A percentile compares a stretch with the other conserved stretches of the same genome.
phyloP scores from a whole-genome alignment of 257 asterid species.

The Solanum verrucosum region DNA sequence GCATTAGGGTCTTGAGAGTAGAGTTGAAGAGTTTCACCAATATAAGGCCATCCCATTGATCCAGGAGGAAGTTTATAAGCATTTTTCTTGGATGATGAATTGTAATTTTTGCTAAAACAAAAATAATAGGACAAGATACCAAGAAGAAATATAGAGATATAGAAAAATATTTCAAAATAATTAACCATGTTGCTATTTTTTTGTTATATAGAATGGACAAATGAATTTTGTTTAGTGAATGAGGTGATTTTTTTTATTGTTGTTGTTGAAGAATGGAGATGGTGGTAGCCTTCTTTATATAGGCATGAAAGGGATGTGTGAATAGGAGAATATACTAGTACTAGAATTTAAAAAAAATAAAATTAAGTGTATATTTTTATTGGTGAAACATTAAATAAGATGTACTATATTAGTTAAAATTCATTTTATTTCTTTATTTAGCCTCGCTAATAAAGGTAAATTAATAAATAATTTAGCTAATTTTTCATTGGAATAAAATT shows the following conservation, averaged over 20 bases:
- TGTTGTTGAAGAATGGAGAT: background rate
- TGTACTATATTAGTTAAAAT: background rate
- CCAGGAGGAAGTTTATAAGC: slow-evolving; percentile 65
- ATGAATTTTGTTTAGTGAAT: background rate
- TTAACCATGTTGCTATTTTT: slow-evolving; percentile 11
- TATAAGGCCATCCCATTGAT: slow-evolving; percentile 80
- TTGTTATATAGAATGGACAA: background rate
- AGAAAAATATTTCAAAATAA: slow-evolving; percentile 6
- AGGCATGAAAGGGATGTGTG: background rate
- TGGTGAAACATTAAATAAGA: background rate
- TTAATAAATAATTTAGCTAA: background rate
- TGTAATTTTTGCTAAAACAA: slow-evolving; percentile 9
- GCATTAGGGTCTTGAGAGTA: slow-evolving; percentile 67
- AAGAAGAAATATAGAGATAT: slow-evolving; percentile 14
- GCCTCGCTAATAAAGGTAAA: background rate
- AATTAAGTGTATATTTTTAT: background rate
- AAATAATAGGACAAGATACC: slow-evolving; percentile 2
- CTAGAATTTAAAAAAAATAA: background rate
- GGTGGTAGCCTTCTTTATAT: background rate
- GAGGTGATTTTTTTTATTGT: background rate
- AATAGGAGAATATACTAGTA: background rate
- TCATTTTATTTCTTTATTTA: background rate
- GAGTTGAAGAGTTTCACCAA: slow-evolving; percentile 80
- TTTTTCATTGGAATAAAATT: background rate
- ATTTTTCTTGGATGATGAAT: background rate